Conservation (phyloP, 73 alveolate species). For the Stentor coeruleus region DNA sequence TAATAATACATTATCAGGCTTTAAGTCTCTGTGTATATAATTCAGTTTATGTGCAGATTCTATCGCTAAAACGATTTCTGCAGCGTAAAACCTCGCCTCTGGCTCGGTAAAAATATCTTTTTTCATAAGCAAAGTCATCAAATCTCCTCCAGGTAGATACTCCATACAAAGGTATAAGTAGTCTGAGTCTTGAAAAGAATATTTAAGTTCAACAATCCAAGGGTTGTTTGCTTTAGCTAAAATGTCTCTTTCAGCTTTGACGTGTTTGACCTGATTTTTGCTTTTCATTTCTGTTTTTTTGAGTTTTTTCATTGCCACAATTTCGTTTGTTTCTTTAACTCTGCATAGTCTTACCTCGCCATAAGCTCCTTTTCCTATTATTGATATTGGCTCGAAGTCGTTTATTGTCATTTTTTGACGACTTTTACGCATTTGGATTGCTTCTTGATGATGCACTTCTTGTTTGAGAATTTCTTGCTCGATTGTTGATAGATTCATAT, state of each 20-base stretch:
- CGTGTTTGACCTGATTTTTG: slow-evolving; percentile 53
- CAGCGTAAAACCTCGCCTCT: slow-evolving; percentile 77
- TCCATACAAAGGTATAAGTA: slow-evolving; percentile 51
- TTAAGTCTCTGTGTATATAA: slow-evolving; percentile 80
- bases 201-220: slow-evolving; percentile 50
- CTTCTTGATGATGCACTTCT: slow-evolving; percentile 51
- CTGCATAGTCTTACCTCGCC: slow-evolving; percentile 76
- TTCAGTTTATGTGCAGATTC: slow-evolving; percentile 82
- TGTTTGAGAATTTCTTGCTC: slow-evolving; percentile 51
- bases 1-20: slow-evolving; percentile 76
- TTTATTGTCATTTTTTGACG: no score
- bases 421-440: no score
- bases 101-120: slow-evolving; percentile 80
- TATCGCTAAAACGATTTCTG: slow-evolving; percentile 78
- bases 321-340: slow-evolving; percentile 35
- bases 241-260: slow-evolving; percentile 77
- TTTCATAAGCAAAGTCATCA: slow-evolving; percentile 80
- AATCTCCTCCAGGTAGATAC: slow-evolving; percentile 55
- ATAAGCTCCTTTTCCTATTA: slow-evolving; percentile 82
- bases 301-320: slow-evolving; percentile 57
- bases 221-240: slow-evolving; percentile 55
- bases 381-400: slow-evolving; percentile 64
- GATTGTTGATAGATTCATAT: slow-evolving; percentile 40
- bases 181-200: slow-evolving; percentile 43
- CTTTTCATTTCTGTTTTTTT: slow-evolving; percentile 62